phyloP scores from a whole-genome alignment of 768 basidiomycete species.

The Boletus vermiculosoides region DNA sequence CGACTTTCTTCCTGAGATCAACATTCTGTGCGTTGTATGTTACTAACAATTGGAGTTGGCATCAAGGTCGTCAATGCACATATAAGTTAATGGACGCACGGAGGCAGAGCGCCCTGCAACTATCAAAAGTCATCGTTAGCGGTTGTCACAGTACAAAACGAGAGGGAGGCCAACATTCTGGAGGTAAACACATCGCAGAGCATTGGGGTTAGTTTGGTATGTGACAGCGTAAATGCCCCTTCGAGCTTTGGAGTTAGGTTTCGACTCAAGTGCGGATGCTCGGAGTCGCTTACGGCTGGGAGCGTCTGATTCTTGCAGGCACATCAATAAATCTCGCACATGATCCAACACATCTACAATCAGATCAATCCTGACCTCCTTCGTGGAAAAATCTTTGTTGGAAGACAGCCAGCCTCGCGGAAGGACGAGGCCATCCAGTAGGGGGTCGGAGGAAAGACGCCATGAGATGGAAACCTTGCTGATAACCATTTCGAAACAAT shows the following conservation, averaged over 20 bases:
- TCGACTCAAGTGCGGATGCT: not conserved
- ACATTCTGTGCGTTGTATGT: slow-evolving; percentile 27
- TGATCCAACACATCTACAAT: slow-evolving; percentile 10
- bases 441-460: slow-evolving; percentile 16
- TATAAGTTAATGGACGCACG: slow-evolving; percentile 28
- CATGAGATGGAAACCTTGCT: slow-evolving; percentile 39
- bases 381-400: slow-evolving; percentile 13
- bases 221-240: slow-evolving; percentile 7
- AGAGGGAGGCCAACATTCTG: slow-evolving; percentile 42
- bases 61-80: not conserved
- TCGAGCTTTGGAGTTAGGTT: not conserved
- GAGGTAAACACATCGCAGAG: slow-evolving; percentile 41
- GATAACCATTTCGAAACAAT: slow-evolving; percentile 50
- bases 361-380: slow-evolving; percentile 9
- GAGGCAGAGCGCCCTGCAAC: slow-evolving; percentile 48
- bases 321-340: slow-evolving; percentile 28
- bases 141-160: not conserved
- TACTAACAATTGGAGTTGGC: not conserved
- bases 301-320: slow-evolving; percentile 29
- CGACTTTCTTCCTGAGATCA: not conserved
- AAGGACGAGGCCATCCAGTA: slow-evolving; percentile 47
- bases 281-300: slow-evolving; percentile 20
- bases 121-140: slow-evolving; percentile 16
- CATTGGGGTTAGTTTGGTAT: slow-evolving; percentile 7
- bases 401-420: slow-evolving; percentile 51